Base-by-base conservation (phyloP, 192 early-diverging fungal genomes). In the Mortierella claussenii region DNA sequence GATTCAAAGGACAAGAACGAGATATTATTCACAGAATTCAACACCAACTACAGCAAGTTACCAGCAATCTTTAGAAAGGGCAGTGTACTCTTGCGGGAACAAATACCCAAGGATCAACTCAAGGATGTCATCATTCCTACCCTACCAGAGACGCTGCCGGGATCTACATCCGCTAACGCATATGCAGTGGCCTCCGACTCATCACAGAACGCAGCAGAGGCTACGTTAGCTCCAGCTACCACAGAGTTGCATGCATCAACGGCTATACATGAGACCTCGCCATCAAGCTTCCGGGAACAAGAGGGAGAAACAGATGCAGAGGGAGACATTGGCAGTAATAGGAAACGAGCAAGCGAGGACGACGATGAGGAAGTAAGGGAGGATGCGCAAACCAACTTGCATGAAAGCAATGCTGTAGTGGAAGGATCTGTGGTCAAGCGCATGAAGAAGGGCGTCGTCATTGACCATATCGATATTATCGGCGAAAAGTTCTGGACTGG, bases 1-100 rank as follows among this genome's bases (percentile, higher is more conserved):
- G 84, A 95, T 46, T 94, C 94, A 10, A 89, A 87, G 18, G 85
- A 92, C 26, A 99, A 99, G 69, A 93, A 98, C 79, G 96, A 98
- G 73, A 83, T 99, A 27, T 76, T 99, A 7, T 97, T 95, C 65
- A 85, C 85, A 27, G 69, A 90, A 34, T 97, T 88, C 74, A 85
- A 87, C 54, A 92, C 94, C 65, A 99, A 99, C 80, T 99, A 98
- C 80, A 94, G 90, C 79, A 86, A 89, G 30, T 69, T 94, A 36
- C 87, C 87, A 4, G 87, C 89, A 12, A 89, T 96, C n/a, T 96
- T 87, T 74, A 85, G 91, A 59, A 98, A 97, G 81, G 97, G 97
- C 13, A 91, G 89, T 31, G 89, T 93, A 0, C 71, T 98, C 20
- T 75, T 91, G 51, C 86, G 92, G 33, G 80, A 89, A 55, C 78